Evolutionary conservation across 2,329 filamentous ascomycete species (phyloP).

Genomic region (Westerdykella aurantiaca): DNA sequence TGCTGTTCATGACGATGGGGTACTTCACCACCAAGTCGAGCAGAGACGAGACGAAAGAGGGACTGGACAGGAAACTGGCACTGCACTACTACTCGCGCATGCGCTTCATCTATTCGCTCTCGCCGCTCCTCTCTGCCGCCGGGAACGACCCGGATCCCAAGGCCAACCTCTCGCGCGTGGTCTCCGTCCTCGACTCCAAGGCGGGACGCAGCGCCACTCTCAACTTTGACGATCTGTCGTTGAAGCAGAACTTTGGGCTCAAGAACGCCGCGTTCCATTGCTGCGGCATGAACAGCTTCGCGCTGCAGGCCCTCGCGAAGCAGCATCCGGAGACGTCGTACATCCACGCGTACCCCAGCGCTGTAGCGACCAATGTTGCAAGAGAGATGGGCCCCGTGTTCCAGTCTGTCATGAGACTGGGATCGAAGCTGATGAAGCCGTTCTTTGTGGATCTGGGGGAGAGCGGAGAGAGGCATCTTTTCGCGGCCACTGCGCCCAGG

Average conservation of each 20-base stretch:
- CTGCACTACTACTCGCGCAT: conserved; percentile 36
- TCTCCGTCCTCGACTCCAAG: conserved; percentile 25
- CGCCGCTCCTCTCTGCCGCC: conserved; percentile 29
- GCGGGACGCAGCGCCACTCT: conserved; percentile 10
- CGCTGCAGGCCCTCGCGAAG: conserved; percentile 21
- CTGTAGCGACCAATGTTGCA: conserved; percentile 17
- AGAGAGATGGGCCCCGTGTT: conserved; percentile 10
- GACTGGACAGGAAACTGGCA: conserved; percentile 30
- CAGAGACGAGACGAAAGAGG: conserved; percentile 33
- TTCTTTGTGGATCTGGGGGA: conserved; percentile 17
- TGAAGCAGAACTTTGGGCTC: conserved; percentile 23
- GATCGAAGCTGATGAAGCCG: conserved; percentile 9
- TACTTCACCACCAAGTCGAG: conserved; percentile 40
- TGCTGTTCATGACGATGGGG: conserved; percentile 51
- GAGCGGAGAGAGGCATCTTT: conserved; percentile 33
- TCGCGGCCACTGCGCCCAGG: conserved; percentile 19
- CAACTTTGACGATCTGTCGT: conserved; percentile 21
- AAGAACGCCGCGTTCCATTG: conserved; percentile 20
- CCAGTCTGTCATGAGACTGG: conserved; percentile 2
- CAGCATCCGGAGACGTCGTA: conserved; percentile 19
- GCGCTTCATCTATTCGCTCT: conserved; percentile 36
- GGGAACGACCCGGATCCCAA: conserved; percentile 8
- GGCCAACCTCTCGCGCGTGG: conserved; percentile 21
- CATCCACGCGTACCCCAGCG: conserved; percentile 23
- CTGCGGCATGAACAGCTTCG: conserved; percentile 22